Evolutionary conservation across 495 filamentous ascomycete species (phyloP), one percentile per base, ranked within the genome.

Genomic region (Baudoinia panamericana): DNA sequence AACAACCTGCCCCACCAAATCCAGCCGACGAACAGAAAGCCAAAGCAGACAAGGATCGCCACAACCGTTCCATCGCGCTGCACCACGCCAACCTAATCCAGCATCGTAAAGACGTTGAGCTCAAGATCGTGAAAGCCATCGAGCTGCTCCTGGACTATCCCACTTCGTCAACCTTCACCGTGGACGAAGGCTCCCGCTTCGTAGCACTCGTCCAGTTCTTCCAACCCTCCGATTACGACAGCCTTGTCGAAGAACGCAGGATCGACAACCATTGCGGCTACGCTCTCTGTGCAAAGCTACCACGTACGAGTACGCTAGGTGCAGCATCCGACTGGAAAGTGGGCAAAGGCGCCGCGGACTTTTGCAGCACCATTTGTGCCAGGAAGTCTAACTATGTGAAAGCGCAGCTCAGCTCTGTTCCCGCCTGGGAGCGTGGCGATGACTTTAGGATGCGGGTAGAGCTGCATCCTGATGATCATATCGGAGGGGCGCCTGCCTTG

Each of bases 171-270:
- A 53, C 60, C 12, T 64, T 71, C 42, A 63, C 75, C 54, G 71
- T 82, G 3, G 63, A 71, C 30, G 82, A 92, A 54, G 66, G 60
- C 5, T 41, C 50, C 0, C 44, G 50, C 5, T 68, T 95, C 61
- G 76, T 76, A 42, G 34, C 58, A 0, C 63, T 71, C 1, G 49
- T 96, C 15, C 48, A 59, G 0, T 65, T 69, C n/a, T 95, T 95
- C 62, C 78, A 82, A 45, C 84, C 86, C 1, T 58, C 66, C 13
- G 88, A 97, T 59, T 93, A 87, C 63, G 82, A 93, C 50, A 76
- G 78, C 44, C 58, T 95, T 12, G 74, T 94, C 46, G 70, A 78
- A 38, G 90, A 97, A 60, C 78, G 90, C 44, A 88, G 88, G 52
- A 78, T 80, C 50, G 72, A 80, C 31, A 67, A 69, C 10, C 64